A percentile compares a stretch with the other conserved stretches of the same genome.
Conservation (phyloP, 805 yeast species). For the Monosporozyma yasuniensis region DNA sequence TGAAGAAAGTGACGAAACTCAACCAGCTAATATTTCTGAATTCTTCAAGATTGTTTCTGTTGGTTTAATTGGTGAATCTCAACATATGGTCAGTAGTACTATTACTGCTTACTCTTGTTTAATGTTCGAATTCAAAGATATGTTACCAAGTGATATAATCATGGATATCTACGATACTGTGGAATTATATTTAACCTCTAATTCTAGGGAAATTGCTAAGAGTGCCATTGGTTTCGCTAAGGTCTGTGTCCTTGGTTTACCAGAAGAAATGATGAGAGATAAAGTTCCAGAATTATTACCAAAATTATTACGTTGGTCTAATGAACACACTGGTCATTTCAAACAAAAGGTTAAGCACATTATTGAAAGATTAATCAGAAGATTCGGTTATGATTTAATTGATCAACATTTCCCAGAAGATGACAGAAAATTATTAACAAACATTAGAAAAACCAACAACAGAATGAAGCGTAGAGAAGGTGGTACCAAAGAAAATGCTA, state of each 20-base stretch:
- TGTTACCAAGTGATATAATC: slow-evolving; percentile 49
- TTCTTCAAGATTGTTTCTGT: slow-evolving; percentile 91
- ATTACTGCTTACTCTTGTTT: slow-evolving; percentile 84
- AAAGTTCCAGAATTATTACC: slow-evolving; percentile 58
- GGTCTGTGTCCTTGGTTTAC: slow-evolving; percentile 74
- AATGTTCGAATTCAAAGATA: slow-evolving; percentile 73
- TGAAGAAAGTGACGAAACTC: slow-evolving; percentile 3
- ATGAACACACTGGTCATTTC: slow-evolving; percentile 93
- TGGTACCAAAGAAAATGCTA: slow-evolving; percentile 12
- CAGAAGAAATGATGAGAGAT: slow-evolving; percentile 62
- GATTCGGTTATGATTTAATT: slow-evolving; percentile 82
- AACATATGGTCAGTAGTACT: slow-evolving; percentile 96
- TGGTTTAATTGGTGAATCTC: slow-evolving; percentile 88
- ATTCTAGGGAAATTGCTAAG: slow-evolving; percentile 87
- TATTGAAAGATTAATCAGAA: slow-evolving; percentile 80
- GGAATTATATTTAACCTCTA: slow-evolving; percentile 81
- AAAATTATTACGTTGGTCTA: slow-evolving; percentile 83
- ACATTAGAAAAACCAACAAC: slow-evolving; percentile 77
- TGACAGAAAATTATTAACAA: slow-evolving; percentile 71
- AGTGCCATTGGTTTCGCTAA: slow-evolving; percentile 91
- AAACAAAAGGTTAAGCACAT: slow-evolving; percentile 88
- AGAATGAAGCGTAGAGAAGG: slow-evolving; percentile 61
- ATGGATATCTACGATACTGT: slow-evolving; percentile 77
- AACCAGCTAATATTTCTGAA: slow-evolving; percentile 61
- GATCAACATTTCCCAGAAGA: slow-evolving; percentile 83